Base-by-base conservation (phyloP, 768 basidiomycete genomes). In the Boletus pseudo-olivaceus region DNA sequence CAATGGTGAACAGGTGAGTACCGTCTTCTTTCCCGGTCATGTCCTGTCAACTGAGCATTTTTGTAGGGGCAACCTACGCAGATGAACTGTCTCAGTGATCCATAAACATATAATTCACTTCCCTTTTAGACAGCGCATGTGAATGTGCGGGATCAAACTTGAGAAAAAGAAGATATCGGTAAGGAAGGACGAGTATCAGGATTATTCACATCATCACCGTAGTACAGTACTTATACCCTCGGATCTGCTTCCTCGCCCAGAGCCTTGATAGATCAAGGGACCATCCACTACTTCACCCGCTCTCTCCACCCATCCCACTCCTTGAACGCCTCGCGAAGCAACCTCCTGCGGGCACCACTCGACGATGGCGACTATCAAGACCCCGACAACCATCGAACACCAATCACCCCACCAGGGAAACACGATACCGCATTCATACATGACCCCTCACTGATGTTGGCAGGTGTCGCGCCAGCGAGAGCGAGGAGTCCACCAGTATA, bases 1-100 rank as follows among this genome's bases (percentile, higher is more conserved):
- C 88, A 2, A 86, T 88, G 78, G 78, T 87, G 29, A 90, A 90
- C 67, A 83, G 89, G 90, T 89, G 51, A 55, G 87, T 75, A 1
- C 11, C 6, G 19, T 20, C n/a, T 1, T 19, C 12, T 7, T 48
- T 46, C 3, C 23, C 14, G 6, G 6, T 5, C 20, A 11, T 41
- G 7, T 48, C 32, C 15, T 19, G 11, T 53, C 19, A 15, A 35
- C 33, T 49, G 44, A 67, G 26, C 53, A 6, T 35, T 32, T 49
- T 54, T 51, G 49, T 27, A 73, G 62, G 54, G 67, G 62, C 39
- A 64, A 67, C 17, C 19, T 66, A 47, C 58, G 57, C 19, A 49
- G 60, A 51, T 62, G 27, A 65, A 32, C 10, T 9, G 2, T n/a
- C 14, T 26, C 32, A 11, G 30, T 43, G 17, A 20, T 33, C 4